phyloP scores from a whole-genome alignment of 208 protist genomes.

The Borovskyia barvae region DNA sequence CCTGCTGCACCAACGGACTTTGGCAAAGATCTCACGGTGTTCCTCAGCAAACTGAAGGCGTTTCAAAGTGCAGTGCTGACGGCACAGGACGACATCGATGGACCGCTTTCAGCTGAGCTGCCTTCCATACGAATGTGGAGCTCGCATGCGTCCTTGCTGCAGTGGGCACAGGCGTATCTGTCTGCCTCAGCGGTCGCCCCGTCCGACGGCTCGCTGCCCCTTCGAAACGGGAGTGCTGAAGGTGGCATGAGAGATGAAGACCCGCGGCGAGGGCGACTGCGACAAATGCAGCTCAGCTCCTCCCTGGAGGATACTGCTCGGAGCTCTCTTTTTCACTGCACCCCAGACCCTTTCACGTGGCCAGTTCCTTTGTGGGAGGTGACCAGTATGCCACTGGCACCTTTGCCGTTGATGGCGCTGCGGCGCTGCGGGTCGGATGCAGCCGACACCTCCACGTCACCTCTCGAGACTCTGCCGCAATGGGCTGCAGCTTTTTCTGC shows the following conservation, averaged over 20 bases:
- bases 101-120: background rate
- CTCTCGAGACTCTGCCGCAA: background rate
- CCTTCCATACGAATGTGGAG: constrained; percentile 8
- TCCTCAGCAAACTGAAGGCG: constrained; percentile 8
- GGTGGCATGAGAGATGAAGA: too few species aligned
- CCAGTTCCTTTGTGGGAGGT: constrained; percentile 18
- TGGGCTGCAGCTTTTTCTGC: background rate
- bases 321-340: background rate
- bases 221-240: too few species aligned
- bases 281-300: background rate
- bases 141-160: constrained; percentile 12
- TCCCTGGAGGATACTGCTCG: background rate
- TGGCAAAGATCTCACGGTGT: constrained; percentile 8
- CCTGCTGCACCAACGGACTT: background rate
- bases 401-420: constrained; percentile 12
- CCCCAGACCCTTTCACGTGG: constrained; percentile 2
- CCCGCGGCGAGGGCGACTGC: background rate
- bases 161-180: constrained; percentile 18
- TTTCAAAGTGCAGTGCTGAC: constrained; percentile 13
- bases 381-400: constrained; percentile 9
- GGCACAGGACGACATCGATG: background rate
- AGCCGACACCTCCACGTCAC: background rate
- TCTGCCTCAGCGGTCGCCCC: background rate
- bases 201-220: background rate
- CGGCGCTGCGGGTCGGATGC: background rate